These are phyloP conservation scores for Lactarius psammicola DNA, from an alignment of 768 basidiomycete species.

Conservation along the genomic window DNA sequence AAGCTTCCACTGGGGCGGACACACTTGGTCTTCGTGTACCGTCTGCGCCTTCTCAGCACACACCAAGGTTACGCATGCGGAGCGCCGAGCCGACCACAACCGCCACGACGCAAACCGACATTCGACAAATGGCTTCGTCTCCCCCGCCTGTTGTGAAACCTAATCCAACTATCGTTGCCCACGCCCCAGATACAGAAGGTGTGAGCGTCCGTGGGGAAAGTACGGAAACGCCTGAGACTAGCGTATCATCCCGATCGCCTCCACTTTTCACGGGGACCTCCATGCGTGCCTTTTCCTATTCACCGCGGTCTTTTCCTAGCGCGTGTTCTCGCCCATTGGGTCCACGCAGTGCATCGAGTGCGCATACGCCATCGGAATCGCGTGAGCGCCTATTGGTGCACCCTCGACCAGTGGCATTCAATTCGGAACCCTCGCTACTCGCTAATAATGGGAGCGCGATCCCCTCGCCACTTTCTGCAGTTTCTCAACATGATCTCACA, in stretches of 20 bases:
- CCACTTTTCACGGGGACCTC: slow-evolving; percentile 17
- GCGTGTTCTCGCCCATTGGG: slow-evolving; percentile 28
- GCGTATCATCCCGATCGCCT: slow-evolving; percentile 2
- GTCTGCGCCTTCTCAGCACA: slow-evolving; percentile 45
- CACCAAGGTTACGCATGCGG: slow-evolving; percentile 29
- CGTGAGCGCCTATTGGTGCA: slow-evolving; percentile 56
- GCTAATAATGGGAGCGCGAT: slow-evolving; percentile 48
- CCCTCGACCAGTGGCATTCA: slow-evolving; percentile 71
- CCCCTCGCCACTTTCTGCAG: slow-evolving; percentile 32
- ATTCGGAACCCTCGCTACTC: slow-evolving; percentile 79
- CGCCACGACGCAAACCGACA: slow-evolving; percentile 3
- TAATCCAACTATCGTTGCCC: slow-evolving; percentile 22
- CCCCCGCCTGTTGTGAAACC: slow-evolving; percentile 15
- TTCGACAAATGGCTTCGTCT: slow-evolving; percentile 10
- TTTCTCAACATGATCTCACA: slow-evolving; percentile 57
- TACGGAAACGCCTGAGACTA: slow-evolving; percentile 4
- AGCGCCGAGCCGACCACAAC: slow-evolving; percentile 27
- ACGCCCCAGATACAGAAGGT: slow-evolving; percentile 22
- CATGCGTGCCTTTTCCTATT: slow-evolving; percentile 25
- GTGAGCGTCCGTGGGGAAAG: not conserved
- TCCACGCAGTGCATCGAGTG: slow-evolving; percentile 32
- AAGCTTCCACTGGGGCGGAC: slow-evolving; percentile 50
- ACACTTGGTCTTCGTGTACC: slow-evolving; percentile 66
- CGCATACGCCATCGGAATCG: slow-evolving; percentile 37
- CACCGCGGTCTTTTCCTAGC: slow-evolving; percentile 27